Percentiles rank a stretch among this genome's conserved stretches.
phyloP scores from a whole-genome alignment of 371 early-diverging fungal genomes.

The Mucor plumbeus region DNA sequence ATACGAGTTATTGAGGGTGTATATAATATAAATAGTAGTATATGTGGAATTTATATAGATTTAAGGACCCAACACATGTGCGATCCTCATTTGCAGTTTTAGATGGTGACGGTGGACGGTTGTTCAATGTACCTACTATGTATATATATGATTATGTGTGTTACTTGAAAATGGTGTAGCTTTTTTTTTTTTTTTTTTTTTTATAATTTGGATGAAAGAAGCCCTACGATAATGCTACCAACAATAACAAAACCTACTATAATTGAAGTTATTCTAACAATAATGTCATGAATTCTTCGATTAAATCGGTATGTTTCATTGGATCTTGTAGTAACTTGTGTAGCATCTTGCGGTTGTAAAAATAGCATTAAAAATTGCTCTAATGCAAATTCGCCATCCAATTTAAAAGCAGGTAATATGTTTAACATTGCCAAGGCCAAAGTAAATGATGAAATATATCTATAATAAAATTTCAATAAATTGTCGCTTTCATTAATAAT shows the following conservation, averaged over 20 bases:
- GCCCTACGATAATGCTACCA: slow-evolving; percentile 48
- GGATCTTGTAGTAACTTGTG: slow-evolving; percentile 28
- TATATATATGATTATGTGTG: too few species aligned
- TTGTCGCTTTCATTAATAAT: neutral
- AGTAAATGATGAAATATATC: neutral
- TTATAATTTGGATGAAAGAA: slow-evolving; percentile 15
- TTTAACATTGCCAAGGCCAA: neutral
- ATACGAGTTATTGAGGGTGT: slow-evolving; percentile 86
- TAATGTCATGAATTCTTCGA: slow-evolving; percentile 22
- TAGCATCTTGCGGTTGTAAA: neutral
- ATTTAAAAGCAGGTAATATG: neutral
- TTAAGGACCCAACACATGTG: slow-evolving; percentile 4
- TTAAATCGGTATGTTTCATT: slow-evolving; percentile 26
- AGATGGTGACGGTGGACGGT: slow-evolving; percentile 6
- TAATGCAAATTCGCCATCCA: neutral
- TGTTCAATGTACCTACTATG: neutral
- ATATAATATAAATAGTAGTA: slow-evolving; percentile 78
- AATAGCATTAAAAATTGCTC: neutral
- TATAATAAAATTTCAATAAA: neutral
- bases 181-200: too few species aligned
- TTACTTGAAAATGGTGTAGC: too few species aligned
- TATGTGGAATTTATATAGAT: slow-evolving; percentile 60
- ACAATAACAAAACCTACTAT: slow-evolving; percentile 53
- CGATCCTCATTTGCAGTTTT: slow-evolving; percentile 13
- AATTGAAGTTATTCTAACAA: slow-evolving; percentile 38